Evolutionary conservation across 306 rosid species (phyloP).

Genomic region (Pterocarpus santalinus): DNA sequence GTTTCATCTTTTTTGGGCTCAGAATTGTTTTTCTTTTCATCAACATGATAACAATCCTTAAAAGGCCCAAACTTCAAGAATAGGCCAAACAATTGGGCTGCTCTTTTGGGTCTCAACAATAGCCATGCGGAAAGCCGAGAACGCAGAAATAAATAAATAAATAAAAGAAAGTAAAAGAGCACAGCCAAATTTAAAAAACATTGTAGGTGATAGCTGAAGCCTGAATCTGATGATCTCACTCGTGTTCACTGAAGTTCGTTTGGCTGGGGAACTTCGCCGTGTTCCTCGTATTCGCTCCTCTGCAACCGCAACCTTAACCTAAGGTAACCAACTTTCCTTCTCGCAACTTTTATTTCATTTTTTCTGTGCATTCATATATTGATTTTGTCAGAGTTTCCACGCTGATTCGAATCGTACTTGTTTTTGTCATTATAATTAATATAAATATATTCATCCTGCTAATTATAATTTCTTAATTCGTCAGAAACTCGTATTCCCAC

Average conservation of each 20-base stretch:
- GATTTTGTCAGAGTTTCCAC: not conserved
- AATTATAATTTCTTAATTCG: slow-evolving; percentile 6
- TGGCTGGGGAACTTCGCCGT: slow-evolving; percentile 22
- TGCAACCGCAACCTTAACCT: slow-evolving; percentile 49
- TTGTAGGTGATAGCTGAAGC: not conserved
- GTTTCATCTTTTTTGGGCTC: too few relatives aligned
- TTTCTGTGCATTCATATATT: not conserved
- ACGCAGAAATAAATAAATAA: too few relatives aligned
- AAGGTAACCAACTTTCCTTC: slow-evolving; percentile 25
- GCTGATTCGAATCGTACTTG: slow-evolving; percentile 28
- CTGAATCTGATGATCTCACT: slow-evolving; percentile 26
- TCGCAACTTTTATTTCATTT: not conserved
- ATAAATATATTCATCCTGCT: slow-evolving; percentile 7
- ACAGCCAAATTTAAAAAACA: too few relatives aligned
- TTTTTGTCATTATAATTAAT: not conserved
- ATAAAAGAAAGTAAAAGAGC: too few relatives aligned
- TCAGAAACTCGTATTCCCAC: not conserved
- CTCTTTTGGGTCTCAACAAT: too few relatives aligned
- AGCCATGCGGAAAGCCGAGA: too few relatives aligned
- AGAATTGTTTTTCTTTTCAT: too few relatives aligned
- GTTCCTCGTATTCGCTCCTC: slow-evolving; percentile 15
- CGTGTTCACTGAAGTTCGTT: not conserved
- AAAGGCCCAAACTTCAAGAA: too few relatives aligned
- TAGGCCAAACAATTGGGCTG: too few relatives aligned
- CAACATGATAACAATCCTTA: too few relatives aligned